These are phyloP conservation scores for Setaria italica DNA, from an alignment of 202 grass and related monocot species.

Conservation along the genomic window DNA sequence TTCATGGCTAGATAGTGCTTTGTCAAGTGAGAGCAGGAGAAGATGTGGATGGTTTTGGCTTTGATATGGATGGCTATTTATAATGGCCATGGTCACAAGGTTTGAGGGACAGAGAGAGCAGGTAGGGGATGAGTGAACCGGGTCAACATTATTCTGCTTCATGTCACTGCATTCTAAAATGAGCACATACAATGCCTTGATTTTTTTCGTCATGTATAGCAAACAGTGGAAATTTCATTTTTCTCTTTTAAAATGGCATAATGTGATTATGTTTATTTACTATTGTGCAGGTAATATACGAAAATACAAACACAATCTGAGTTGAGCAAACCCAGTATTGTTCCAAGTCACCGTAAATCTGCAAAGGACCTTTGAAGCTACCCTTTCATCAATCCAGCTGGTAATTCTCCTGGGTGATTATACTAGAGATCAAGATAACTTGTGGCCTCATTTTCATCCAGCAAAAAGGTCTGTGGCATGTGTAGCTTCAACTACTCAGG, in stretches of 20 bases:
- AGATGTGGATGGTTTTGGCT: conserved; percentile 46
- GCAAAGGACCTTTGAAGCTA: background rate
- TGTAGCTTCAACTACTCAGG: conserved; percentile 52
- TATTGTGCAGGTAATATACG: background rate
- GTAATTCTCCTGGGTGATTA: background rate
- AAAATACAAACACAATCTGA: background rate
- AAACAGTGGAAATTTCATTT: background rate
- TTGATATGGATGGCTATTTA: conserved; percentile 45
- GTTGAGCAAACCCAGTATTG: background rate
- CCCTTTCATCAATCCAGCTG: background rate
- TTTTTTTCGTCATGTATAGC: background rate
- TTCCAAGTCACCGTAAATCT: background rate
- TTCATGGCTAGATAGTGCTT: conserved; percentile 25
- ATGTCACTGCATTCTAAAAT: conserved; percentile 14
- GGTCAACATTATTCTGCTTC: background rate
- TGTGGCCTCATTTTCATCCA: background rate
- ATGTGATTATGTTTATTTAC: background rate
- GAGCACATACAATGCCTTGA: background rate
- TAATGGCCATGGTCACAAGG: conserved; percentile 44
- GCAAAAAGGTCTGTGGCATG: background rate
- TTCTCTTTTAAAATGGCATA: background rate
- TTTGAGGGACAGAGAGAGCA: conserved; percentile 34
- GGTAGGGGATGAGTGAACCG: conserved; percentile 26
- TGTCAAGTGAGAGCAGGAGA: conserved; percentile 25
- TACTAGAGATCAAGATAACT: background rate